Evolutionary conservation across 768 basidiomycete species (phyloP).

Genomic region (Lactarius tabidus): DNA sequence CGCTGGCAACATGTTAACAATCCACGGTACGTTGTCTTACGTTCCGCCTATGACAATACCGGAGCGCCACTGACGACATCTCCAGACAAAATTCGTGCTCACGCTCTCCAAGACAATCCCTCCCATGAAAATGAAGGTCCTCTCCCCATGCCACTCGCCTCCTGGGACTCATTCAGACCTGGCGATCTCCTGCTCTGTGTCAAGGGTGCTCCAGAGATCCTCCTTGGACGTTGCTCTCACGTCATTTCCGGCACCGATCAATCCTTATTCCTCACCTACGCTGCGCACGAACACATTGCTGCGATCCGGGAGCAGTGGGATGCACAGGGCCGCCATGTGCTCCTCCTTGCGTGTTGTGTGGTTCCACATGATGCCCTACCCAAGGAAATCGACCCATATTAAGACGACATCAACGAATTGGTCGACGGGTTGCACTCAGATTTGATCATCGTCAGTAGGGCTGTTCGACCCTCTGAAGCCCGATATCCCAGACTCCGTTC

Average conservation of each 20-base stretch:
- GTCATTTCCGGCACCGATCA: slow-evolving; percentile 36
- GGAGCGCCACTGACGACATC: slow-evolving; percentile 14
- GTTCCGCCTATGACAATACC: not conserved
- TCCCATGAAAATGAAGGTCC: not conserved
- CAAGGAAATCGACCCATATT: slow-evolving; percentile 30
- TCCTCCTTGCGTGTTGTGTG: slow-evolving; percentile 49
- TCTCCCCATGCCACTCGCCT: slow-evolving; percentile 29
- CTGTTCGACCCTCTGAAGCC: slow-evolving; percentile 56
- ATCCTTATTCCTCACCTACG: slow-evolving; percentile 33
- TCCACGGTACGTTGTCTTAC: slow-evolving; percentile 38
- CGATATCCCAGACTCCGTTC: slow-evolving; percentile 23
- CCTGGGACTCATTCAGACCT: slow-evolving; percentile 30
- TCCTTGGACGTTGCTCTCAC: slow-evolving; percentile 40
- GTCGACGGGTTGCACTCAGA: slow-evolving; percentile 40
- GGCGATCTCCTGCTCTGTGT: slow-evolving; percentile 35
- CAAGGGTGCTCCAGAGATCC: slow-evolving; percentile 53
- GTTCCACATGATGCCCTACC: slow-evolving; percentile 35
- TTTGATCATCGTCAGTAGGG: slow-evolving; percentile 53
- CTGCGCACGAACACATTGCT: slow-evolving; percentile 32
- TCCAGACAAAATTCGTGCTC: slow-evolving; percentile 51
- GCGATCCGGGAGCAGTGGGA: slow-evolving; percentile 48
- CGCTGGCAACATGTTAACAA: slow-evolving; percentile 30
- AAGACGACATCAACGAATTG: slow-evolving; percentile 41
- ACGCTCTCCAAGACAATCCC: slow-evolving; percentile 36
- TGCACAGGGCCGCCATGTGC: slow-evolving; percentile 53